Conservation (phyloP, 2,329 filamentous ascomycete species). For the Hypoxylon sp. region DNA sequence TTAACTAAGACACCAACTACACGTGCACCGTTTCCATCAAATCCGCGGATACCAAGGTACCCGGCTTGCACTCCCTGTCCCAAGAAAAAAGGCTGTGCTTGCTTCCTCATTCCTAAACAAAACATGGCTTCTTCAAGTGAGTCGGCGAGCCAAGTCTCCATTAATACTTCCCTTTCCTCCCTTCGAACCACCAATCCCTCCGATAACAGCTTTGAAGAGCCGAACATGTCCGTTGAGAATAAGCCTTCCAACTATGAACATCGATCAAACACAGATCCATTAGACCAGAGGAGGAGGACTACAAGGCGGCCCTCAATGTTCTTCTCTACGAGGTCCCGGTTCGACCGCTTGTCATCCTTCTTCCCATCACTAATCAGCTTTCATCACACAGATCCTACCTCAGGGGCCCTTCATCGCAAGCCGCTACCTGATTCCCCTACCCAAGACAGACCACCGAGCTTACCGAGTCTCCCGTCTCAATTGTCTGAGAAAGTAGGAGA, state of each 20-base stretch:
- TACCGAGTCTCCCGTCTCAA: constrained; percentile 30
- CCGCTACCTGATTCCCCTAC: constrained; percentile 44
- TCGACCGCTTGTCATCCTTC: constrained; percentile 51
- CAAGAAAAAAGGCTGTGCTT: constrained; percentile 35
- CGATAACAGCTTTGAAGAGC: constrained; percentile 18
- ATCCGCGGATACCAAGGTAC: constrained; percentile 41
- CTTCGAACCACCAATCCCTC: constrained; percentile 13
- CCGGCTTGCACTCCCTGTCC: constrained; percentile 22
- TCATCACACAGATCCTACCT: constrained; percentile 44
- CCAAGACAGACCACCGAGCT: constrained; percentile 42
- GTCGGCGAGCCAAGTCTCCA: constrained; percentile 37
- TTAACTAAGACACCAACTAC: constrained; percentile 29
- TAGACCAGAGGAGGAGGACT: constrained; percentile 10
- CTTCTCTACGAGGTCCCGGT: constrained; percentile 46
- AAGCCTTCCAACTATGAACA: constrained; percentile 14
- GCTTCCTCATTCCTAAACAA: constrained; percentile 27
- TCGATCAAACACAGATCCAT: constrained; percentile 23
- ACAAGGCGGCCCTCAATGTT: constrained; percentile 31
- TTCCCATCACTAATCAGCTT: constrained; percentile 52
- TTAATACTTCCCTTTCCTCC: constrained; percentile 38
- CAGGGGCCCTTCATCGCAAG: constrained; percentile 46
- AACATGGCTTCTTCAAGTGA: constrained; percentile 44
- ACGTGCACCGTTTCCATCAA: constrained; percentile 35
- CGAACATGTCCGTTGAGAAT: constrained; percentile 14
- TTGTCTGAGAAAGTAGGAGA: constrained; percentile 30